Conservation (phyloP, 2,329 filamentous ascomycete genomes). For the Epichloe amarillans region DNA sequence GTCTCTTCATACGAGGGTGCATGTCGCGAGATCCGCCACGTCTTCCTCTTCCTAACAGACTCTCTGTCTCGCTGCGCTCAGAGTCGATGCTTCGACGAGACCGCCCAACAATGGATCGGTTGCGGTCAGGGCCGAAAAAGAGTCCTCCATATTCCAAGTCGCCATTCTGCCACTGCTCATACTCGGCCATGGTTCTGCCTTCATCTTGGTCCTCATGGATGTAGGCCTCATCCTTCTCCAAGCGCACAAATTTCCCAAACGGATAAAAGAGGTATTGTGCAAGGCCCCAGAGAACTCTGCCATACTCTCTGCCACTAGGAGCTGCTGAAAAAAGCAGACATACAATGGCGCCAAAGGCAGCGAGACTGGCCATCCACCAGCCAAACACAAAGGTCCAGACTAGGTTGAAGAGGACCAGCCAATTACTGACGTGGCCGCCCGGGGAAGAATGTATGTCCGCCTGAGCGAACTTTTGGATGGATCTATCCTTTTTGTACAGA, state of each 20-base stretch:
- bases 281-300: slow-evolving; percentile 70
- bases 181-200: slow-evolving; percentile 93
- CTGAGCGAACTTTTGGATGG: slow-evolving; percentile 90
- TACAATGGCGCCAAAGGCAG: slow-evolving; percentile 58
- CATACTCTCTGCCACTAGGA: slow-evolving; percentile 74
- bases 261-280: slow-evolving; percentile 85
- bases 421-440: slow-evolving; percentile 70
- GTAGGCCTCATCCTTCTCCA: slow-evolving; percentile 90
- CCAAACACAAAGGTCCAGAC: slow-evolving; percentile 87
- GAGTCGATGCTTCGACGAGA: slow-evolving; percentile 84
- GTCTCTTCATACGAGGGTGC: slow-evolving; percentile 49
- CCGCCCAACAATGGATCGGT: slow-evolving; percentile 70
- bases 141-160: slow-evolving; percentile 90
- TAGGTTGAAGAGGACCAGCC: slow-evolving; percentile 79
- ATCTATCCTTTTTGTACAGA: slow-evolving; percentile 92
- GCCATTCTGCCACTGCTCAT: slow-evolving; percentile 97
- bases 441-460: slow-evolving; percentile 94
- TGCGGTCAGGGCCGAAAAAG: slow-evolving; percentile 79
- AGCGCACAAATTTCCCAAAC: slow-evolving; percentile 88
- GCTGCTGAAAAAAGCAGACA: slow-evolving; percentile 72
- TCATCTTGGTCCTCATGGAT: slow-evolving; percentile 90
- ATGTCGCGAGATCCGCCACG: slow-evolving; percentile 34
- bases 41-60: slow-evolving; percentile 55
- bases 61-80: slow-evolving; percentile 70
- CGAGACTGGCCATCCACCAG: slow-evolving; percentile 82